phyloP scores from a whole-genome alignment of 306 rosid species.

The Begonia fuchsioides region DNA sequence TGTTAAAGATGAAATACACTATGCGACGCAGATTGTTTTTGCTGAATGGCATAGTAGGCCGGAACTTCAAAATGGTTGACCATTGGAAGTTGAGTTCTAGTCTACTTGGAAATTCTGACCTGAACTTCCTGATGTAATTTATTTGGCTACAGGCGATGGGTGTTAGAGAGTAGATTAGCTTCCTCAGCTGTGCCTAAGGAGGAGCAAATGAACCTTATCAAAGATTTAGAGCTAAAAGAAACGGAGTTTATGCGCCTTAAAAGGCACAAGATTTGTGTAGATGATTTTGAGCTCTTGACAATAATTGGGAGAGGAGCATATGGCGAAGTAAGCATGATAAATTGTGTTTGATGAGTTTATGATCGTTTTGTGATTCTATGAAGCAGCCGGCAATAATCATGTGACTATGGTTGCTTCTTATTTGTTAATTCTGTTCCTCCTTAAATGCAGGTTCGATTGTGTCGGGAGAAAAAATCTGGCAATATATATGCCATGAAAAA shows the following conservation, averaged over 20 bases:
- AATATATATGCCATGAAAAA: slow-evolving; percentile 96
- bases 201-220: slow-evolving; percentile 73
- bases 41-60: neutral
- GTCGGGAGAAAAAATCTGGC: slow-evolving; percentile 99
- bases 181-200: slow-evolving; percentile 88
- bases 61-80: neutral
- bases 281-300: slow-evolving; percentile 90
- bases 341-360: neutral
- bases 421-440: slow-evolving; percentile 13
- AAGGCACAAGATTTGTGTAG: slow-evolving; percentile 87
- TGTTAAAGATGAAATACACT: neutral
- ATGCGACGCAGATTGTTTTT: slow-evolving; percentile 2
- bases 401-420: slow-evolving; percentile 9
- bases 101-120: neutral
- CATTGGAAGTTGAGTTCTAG: slow-evolving; percentile 1
- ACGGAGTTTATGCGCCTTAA: slow-evolving; percentile 96
- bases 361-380: too few relatives aligned
- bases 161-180: slow-evolving; percentile 76
- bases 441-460: slow-evolving; percentile 71
- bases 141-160: slow-evolving; percentile 60
- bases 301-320: slow-evolving; percentile 97
- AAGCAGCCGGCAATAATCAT: neutral
- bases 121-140: slow-evolving; percentile 7
- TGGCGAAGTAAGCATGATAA: slow-evolving; percentile 71
- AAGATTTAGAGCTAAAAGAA: slow-evolving; percentile 93